These are phyloP conservation scores for Magnusiomyces paraingens DNA, from an alignment of 1,139 yeast genomes.

Conservation along the genomic window DNA sequence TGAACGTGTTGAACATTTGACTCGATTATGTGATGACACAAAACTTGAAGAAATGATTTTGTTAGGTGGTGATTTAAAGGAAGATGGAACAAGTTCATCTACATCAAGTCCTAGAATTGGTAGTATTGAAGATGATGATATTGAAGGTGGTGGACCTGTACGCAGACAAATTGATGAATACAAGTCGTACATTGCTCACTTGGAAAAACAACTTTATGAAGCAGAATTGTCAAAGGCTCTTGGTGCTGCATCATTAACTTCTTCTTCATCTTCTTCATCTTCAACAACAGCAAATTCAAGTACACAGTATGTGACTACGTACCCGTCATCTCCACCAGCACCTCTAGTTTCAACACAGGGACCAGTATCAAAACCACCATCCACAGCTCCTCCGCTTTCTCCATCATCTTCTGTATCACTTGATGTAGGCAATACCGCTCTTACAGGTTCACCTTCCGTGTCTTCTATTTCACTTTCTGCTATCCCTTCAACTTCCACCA, in stretches of 20 bases:
- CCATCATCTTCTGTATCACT: too few relatives aligned
- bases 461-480: not conserved
- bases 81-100: slow-evolving; percentile 10
- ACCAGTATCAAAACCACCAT: too few relatives aligned
- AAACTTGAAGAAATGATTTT: slow-evolving; percentile 42
- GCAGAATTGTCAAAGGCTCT: too few relatives aligned
- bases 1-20: slow-evolving; percentile 64
- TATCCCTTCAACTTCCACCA: slow-evolving; percentile 5
- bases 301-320: too few relatives aligned
- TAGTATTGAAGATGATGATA: not conserved
- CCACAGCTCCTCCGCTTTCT: too few relatives aligned
- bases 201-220: slow-evolving; percentile 47
- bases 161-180: slow-evolving; percentile 52
- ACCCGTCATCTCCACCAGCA: too few relatives aligned
- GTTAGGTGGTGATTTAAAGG: slow-evolving; percentile 18
- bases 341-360: too few relatives aligned
- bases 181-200: slow-evolving; percentile 53
- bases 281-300: too few relatives aligned
- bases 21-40: slow-evolving; percentile 53
- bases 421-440: too few relatives aligned
- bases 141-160: slow-evolving; percentile 28
- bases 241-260: too few relatives aligned
- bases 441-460: too few relatives aligned
- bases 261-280: too few relatives aligned
- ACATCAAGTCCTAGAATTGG: not conserved